Evolutionary conservation across 2,329 filamentous ascomycete species (phyloP).

Genomic region (Cytospora leucostoma): DNA sequence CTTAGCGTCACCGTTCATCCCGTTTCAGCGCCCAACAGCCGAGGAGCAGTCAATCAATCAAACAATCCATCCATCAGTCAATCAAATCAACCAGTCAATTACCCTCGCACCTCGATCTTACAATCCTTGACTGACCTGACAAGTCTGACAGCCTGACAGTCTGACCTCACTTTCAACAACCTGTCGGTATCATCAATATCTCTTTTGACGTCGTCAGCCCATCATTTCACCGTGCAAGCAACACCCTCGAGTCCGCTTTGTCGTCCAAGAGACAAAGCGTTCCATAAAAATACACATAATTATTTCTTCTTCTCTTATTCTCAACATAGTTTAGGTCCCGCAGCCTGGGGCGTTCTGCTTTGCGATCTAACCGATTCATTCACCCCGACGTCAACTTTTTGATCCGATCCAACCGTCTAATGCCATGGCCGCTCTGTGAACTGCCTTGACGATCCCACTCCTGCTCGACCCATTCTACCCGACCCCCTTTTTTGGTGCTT

Average conservation of each 20-base stretch:
- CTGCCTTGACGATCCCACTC: constrained; percentile 13
- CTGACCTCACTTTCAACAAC: background rate
- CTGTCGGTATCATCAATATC: background rate
- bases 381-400: constrained; percentile 1
- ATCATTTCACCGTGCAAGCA: constrained; percentile 15
- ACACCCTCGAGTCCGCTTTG: constrained; percentile 2
- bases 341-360: constrained; percentile 18
- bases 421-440: constrained; percentile 27
- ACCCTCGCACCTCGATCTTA: too few relatives aligned
- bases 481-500: background rate
- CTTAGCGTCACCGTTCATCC: background rate
- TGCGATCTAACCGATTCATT: background rate
- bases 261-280: background rate
- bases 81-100: too few relatives aligned
- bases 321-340: constrained; percentile 15
- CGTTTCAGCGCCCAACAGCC: background rate
- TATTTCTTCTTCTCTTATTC: constrained; percentile 17
- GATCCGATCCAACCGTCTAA: background rate
- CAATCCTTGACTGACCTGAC: background rate
- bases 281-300: constrained; percentile 7
- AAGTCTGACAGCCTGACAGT: background rate
- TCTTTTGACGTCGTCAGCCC: constrained; percentile 9
- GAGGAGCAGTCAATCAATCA: background rate
- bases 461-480: background rate
- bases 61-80: too few relatives aligned